phyloP scores from a whole-genome alignment of 2,329 filamentous ascomycete species.

The Teratosphaeria viscida region DNA sequence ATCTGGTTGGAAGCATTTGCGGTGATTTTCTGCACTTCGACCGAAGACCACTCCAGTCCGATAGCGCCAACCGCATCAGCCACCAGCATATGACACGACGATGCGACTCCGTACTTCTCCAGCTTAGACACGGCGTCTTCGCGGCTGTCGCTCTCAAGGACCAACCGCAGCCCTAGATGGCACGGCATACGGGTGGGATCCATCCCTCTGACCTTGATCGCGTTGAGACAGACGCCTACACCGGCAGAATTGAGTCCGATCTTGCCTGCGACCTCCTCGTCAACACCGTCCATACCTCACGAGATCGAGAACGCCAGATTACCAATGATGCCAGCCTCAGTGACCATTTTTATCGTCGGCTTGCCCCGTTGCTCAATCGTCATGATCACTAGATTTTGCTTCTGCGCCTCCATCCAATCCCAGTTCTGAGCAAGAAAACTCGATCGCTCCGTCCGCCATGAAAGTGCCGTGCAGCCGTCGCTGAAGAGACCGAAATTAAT shows the following conservation, averaged over 20 bases:
- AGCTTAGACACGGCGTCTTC: constrained; percentile 37
- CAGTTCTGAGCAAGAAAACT: constrained; percentile 48
- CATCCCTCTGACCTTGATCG: constrained; percentile 48
- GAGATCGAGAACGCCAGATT: background rate
- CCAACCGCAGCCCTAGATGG: constrained; percentile 49
- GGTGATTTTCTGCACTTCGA: constrained; percentile 22
- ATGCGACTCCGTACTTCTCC: constrained; percentile 39
- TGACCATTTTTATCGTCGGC: constrained; percentile 45
- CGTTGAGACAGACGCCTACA: constrained; percentile 52
- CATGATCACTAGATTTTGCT: constrained; percentile 39
- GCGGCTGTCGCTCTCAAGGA: constrained; percentile 42
- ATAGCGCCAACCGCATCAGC: constrained; percentile 38
- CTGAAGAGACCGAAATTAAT: constrained; percentile 47
- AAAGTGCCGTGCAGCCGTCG: constrained; percentile 48
- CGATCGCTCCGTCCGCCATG: constrained; percentile 29
- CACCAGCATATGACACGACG: constrained; percentile 45
- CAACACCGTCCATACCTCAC: background rate
- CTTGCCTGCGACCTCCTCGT: constrained; percentile 29
- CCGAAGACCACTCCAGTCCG: constrained; percentile 40
- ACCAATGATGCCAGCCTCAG: constrained; percentile 51
- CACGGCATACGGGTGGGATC: constrained; percentile 44
- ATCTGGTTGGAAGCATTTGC: constrained; percentile 27
- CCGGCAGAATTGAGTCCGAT: constrained; percentile 52
- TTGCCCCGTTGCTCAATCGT: constrained; percentile 35
- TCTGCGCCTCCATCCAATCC: constrained; percentile 47